Base-by-base conservation (phyloP, 371 early-diverging fungal species). In the Batrachochytrium dendrobatidis region DNA sequence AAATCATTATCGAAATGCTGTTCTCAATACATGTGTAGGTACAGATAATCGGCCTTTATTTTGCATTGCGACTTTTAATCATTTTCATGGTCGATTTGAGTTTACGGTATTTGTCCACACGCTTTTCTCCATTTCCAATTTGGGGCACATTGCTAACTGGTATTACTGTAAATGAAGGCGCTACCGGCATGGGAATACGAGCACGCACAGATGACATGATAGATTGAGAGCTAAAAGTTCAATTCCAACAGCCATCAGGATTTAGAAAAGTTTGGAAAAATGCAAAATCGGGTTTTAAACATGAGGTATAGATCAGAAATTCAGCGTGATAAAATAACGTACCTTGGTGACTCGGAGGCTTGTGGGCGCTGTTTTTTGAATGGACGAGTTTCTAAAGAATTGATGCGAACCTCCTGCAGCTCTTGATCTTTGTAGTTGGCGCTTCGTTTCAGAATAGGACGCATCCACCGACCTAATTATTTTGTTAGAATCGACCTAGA, bases 401-500 rank as follows among this genome's bases (percentile, higher is more conserved):
- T 26, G 5, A 45, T 12, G 12, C 46, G 46, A 26, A 12, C 46
- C 46, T 45, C 6, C 12, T 45, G 24, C 6, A 45, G 3, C 46
- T 22, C 18, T 29, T 56, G 46, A 62, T 90, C 88, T 25, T 85
- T 80, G 74, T 89, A 92, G 66, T 86, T 85, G 33, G 78, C 76
- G 62, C 88, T 87, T 44, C 89, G 78, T 17, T 86, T 83, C 54
- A 94, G 68, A 20, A 95, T 88, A 28, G 91, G 85, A 34, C 94
- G 76, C 65, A 86, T 87, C 92, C 94, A 94, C 67, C 87, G 88
- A 58, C 82, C 89, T 59, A 24, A 5, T 15, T 8, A 18, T 31
- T n/a, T n/a, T 12, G 39, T 39, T 39, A n/a, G 39, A 12, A 39
- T 39, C n/a, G 12, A 39, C 39, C 7, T 26, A 20, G 3, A 5